Evolutionary conservation across 2,329 filamentous ascomycete species (phyloP), one percentile per base, ranked within the genome.

Genomic region (Paracoccidioides lutzii): DNA sequence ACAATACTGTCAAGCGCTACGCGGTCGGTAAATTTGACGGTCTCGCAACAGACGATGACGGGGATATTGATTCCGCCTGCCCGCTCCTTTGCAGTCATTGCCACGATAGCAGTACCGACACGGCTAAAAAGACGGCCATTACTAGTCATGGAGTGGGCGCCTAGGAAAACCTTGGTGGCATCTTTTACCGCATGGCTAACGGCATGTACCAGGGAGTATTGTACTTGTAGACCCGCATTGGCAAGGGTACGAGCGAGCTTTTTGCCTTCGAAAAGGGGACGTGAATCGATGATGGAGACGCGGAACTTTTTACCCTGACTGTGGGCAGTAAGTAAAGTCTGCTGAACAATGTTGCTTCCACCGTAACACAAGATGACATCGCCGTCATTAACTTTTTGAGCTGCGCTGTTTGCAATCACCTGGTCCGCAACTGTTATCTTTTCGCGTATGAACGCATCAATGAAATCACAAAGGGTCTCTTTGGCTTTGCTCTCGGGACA

Each of bases 91-190:
- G 90, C 91, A 44, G 86, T 83, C 76, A 93, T 86, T 15, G 91
- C 90, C 8, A 97, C 80, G 57, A 93, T 81, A 30, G 88, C 88
- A 3, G 90, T 95, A 58, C 93, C 93, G 8, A 89, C 83, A 22
- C 90, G 83, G 4, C 87, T 91, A 71, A 94, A 95, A 63, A 98
- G 79, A 38, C 88, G 81, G 6, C 93, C 93, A 70, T 97, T 97
- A 62, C 88, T 90, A 74, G 95, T 93, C 83, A 98, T 93, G 42
- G 89, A 88, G 68, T 96, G 90, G 4, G 90, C 90, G 10, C 90
- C 90, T 1, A 98, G 77, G 53, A 97, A 81, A 8, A 93, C 83
- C 63, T 85, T 83, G 5, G 84, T 87, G 0, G 81, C 82, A 40
- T 82, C 77, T 59, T 83, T 81, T 53, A 95, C 80, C 46, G 86